Evolutionary conservation across 1,139 yeast genomes (phyloP).

Genomic region (Geotrichum candidum): DNA sequence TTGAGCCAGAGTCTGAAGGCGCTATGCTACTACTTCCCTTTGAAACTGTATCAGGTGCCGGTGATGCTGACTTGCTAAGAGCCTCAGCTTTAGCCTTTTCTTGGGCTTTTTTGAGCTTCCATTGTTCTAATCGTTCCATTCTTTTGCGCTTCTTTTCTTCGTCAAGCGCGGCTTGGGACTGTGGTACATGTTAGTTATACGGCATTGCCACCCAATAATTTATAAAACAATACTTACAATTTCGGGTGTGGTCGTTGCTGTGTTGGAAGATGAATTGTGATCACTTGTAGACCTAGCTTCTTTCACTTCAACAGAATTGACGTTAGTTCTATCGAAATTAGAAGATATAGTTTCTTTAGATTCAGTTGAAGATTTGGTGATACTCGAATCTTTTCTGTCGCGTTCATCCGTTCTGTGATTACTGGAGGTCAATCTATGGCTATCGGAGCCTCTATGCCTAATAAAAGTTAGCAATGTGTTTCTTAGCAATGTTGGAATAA

Average conservation of each 20-base stretch:
- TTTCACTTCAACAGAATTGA: not conserved
- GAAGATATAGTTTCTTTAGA: slow-evolving; percentile 1
- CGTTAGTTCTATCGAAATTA: slow-evolving; percentile 1
- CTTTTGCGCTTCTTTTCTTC: slow-evolving; percentile 33
- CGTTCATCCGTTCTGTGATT: slow-evolving; percentile 30
- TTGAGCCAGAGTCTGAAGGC: slow-evolving; percentile 1
- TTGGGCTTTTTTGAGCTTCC: slow-evolving; percentile 36
- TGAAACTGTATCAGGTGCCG: not conserved
- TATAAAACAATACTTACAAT: not conserved
- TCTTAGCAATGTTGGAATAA: not conserved
- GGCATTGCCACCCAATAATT: not conserved
- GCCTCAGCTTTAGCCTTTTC: slow-evolving; percentile 21
- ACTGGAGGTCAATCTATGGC: slow-evolving; percentile 15
- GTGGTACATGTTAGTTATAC: not conserved
- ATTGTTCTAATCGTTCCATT: slow-evolving; percentile 35
- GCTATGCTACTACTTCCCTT: slow-evolving; percentile 17
- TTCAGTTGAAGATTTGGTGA: not conserved
- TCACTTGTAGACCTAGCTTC: not conserved
- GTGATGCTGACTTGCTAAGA: slow-evolving; percentile 1
- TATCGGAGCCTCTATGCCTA: slow-evolving; percentile 2
- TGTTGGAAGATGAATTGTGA: not conserved
- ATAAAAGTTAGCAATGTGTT: not conserved
- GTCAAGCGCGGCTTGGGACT: slow-evolving; percentile 17
- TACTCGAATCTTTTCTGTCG: slow-evolving; percentile 2
- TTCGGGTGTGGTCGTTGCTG: slow-evolving; percentile 1